Conservation (phyloP, 73 alveolate species). For the Symbiodinium natans region DNA sequence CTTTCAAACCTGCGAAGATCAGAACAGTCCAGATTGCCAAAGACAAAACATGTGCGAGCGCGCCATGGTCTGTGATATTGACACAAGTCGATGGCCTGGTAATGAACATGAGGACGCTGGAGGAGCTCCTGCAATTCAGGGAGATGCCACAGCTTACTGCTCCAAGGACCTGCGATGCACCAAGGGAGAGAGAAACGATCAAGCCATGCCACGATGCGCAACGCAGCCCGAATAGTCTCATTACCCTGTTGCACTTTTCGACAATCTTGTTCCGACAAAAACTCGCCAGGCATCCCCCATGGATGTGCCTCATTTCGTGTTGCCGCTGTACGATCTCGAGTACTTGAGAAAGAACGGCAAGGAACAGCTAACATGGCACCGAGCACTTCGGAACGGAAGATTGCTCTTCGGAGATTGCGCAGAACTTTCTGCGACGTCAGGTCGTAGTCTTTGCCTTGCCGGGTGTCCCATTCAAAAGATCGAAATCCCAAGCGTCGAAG, state of each 20-base stretch:
- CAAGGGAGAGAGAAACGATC: not conserved
- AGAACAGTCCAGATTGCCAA: not conserved
- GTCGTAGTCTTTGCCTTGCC: not conserved
- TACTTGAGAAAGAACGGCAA: not conserved
- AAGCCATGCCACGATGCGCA: not conserved
- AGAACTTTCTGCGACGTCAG: not conserved
- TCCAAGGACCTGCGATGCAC: not conserved
- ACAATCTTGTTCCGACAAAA: not conserved
- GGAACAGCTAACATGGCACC: constrained; percentile 21
- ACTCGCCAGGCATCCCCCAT: not conserved
- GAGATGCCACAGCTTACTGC: not conserved
- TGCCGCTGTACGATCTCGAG: constrained; percentile 6
- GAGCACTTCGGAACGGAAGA: not conserved
- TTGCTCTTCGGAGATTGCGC: not conserved
- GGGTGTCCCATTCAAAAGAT: not conserved
- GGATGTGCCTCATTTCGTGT: not conserved
- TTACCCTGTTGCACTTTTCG: not conserved
- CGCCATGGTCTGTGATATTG: not conserved
- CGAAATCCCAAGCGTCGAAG: not conserved
- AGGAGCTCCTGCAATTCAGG: not conserved
- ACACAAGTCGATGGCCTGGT: not conserved
- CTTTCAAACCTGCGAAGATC: not conserved
- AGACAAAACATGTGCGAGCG: not conserved
- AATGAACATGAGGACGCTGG: not conserved
- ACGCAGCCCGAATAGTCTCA: not conserved